Evolutionary conservation across 768 basidiomycete genomes (phyloP), one percentile per base, ranked within the genome.

Genomic region (Serendipita sp.): DNA sequence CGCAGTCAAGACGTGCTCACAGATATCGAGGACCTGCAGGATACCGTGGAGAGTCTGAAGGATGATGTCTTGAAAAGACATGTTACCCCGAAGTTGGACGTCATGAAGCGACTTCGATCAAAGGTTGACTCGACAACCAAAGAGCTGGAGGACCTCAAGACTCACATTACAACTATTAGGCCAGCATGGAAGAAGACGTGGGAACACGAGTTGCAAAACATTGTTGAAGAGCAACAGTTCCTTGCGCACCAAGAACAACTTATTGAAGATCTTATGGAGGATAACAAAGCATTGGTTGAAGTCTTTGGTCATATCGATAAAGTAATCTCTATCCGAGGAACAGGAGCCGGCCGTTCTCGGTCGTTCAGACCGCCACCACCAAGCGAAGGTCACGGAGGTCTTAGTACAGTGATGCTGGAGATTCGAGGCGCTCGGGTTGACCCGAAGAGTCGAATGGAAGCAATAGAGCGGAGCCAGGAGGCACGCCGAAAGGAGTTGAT

Each of bases 151-250:
- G 85, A 83, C 70, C 77, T 98, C 65, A 83, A 83, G 70, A 84
- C 86, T 69, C 91, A 95, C 73, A 88, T 97, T 69, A 82, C 85
- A 69, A 88, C 89, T 10, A 82, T 94, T 70, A 91, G 88, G 71
- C 92, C 95, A 47, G 91, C 90, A 82, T 99, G 95, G 95, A 90
- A 94, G 79, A 92, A 94, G 80, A 97, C 93, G 18, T 99, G 95
- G 95, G 89, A 90, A 71, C 85, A 91, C 71, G 95, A 99, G 76
- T 73, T 99, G 72, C 88, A 91, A 78, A 91, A 91, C 68, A 93
- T 99, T 65, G 88, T 97, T 65, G 93, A 96, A 73, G 95, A 99
- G 73, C 94, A 99, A 72, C 89, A 93, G 69, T 89, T 96, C 77
- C 76, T 97, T 66, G 84, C 83, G 5, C 89, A 96, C 71, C 94